Evolutionary conservation across 805 yeast genomes (phyloP).

Genomic region (Alloascoidea hylecoeti): DNA sequence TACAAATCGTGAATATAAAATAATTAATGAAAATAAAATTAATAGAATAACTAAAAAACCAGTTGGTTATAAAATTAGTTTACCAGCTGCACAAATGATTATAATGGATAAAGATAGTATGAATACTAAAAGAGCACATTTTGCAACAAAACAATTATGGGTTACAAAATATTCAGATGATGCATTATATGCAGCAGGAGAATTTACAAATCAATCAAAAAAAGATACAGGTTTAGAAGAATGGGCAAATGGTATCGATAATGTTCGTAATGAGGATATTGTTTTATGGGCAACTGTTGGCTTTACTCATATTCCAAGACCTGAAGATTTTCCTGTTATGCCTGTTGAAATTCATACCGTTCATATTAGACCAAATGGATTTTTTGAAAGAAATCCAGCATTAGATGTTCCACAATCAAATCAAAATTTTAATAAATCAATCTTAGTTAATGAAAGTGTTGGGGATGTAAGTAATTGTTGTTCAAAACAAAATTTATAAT

Average conservation of each 20-base stretch:
- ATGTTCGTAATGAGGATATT: constrained; percentile 59
- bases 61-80: constrained; percentile 59
- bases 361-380: constrained; percentile 54
- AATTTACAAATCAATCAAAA: constrained; percentile 71
- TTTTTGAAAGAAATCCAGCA: constrained; percentile 69
- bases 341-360: constrained; percentile 69
- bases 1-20: constrained; percentile 61
- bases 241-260: constrained; percentile 57
- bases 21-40: constrained; percentile 58
- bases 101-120: constrained; percentile 48
- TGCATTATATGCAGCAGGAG: constrained; percentile 71
- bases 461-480: not conserved
- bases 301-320: constrained; percentile 69
- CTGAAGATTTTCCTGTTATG: constrained; percentile 86
- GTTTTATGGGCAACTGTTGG: constrained; percentile 78
- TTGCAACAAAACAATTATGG: constrained; percentile 71
- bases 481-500: not conserved
- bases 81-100: constrained; percentile 69
- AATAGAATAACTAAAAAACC: constrained; percentile 60
- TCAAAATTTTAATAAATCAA: constrained; percentile 56
- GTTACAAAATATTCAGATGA: constrained; percentile 66
- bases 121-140: constrained; percentile 58
- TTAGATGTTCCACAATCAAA: constrained; percentile 62
- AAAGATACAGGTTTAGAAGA: constrained; percentile 54
- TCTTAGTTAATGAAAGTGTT: not conserved